Evolutionary conservation across 768 basidiomycete species (phyloP).

Genomic region (Lactarius psammicola): DNA sequence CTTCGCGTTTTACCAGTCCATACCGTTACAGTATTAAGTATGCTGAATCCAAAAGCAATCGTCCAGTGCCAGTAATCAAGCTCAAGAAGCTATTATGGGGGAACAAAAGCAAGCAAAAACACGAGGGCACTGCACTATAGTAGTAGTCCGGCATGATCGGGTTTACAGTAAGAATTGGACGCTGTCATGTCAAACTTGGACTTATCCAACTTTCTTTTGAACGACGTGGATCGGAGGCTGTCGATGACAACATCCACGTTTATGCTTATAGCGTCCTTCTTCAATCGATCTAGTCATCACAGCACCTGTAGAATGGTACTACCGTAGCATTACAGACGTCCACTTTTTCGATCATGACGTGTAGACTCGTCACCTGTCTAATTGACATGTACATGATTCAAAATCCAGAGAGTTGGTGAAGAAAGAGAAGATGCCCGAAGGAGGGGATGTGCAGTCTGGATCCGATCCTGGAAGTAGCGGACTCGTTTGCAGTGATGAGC

Average conservation of each 20-base stretch:
- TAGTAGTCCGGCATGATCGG: background rate
- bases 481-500: too few relatives aligned
- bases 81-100: too few relatives aligned
- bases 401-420: background rate
- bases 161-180: background rate
- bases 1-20: too few relatives aligned
- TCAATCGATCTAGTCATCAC: background rate
- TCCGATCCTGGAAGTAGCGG: too few relatives aligned
- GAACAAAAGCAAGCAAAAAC: too few relatives aligned
- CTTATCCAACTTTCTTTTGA: background rate
- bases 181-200: background rate
- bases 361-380: too few relatives aligned
- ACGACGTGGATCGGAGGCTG: background rate
- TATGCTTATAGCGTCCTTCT: too few relatives aligned
- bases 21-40: background rate
- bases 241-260: background rate
- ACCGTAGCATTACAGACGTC: background rate
- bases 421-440: background rate
- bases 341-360: too few relatives aligned
- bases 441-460: background rate
- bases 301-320: background rate
- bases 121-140: background rate
- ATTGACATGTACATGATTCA: background rate
- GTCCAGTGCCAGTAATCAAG: background rate
- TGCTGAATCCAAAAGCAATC: background rate